These are phyloP conservation scores for Beauveria medogensis DNA, from an alignment of 2,329 filamentous ascomycete genomes.

Conservation along the genomic window DNA sequence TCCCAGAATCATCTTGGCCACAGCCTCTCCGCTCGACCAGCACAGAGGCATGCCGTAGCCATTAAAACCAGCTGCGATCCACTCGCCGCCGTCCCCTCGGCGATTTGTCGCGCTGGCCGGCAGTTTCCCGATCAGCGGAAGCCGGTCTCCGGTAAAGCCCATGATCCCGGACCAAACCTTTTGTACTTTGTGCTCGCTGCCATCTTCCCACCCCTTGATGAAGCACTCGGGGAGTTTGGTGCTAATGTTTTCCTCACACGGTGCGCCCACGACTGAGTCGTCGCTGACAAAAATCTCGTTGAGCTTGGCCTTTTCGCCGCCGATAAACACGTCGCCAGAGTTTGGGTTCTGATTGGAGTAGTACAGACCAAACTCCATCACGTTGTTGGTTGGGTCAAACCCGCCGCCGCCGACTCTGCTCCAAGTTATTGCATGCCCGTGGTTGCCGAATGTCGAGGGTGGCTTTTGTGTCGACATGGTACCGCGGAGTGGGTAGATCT, in stretches of 20 bases:
- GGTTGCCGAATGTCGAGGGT: constrained; percentile 15
- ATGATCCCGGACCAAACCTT: constrained; percentile 40
- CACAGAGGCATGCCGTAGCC: constrained; percentile 44
- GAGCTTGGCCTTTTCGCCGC: constrained; percentile 35
- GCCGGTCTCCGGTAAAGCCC: constrained; percentile 34
- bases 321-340: constrained; percentile 39
- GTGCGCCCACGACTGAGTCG: constrained; percentile 31
- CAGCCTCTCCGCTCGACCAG: constrained; percentile 38
- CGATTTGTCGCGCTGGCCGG: constrained; percentile 20
- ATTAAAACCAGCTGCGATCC: constrained; percentile 39
- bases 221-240: constrained; percentile 31
- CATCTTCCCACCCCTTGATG: constrained; percentile 20
- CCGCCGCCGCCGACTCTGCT: constrained; percentile 32
- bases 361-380: constrained; percentile 20
- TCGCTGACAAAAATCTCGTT: constrained; percentile 34
- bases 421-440: constrained; percentile 34
- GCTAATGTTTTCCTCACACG: constrained; percentile 23
- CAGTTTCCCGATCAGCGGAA: constrained; percentile 40
- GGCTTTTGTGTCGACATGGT: constrained; percentile 42
- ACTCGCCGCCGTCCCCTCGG: constrained; percentile 28
- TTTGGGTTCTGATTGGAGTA: constrained; percentile 20
- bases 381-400: constrained; percentile 40
- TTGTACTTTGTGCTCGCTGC: constrained; percentile 19
- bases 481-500: constrained; percentile 33
- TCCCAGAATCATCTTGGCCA: constrained; percentile 19